Percentiles rank a stretch among this genome's conserved stretches.
These are phyloP conservation scores for Saccharomyces hybrid DNA, from an alignment of 1,139 yeast genomes.

Conservation along the genomic window DNA sequence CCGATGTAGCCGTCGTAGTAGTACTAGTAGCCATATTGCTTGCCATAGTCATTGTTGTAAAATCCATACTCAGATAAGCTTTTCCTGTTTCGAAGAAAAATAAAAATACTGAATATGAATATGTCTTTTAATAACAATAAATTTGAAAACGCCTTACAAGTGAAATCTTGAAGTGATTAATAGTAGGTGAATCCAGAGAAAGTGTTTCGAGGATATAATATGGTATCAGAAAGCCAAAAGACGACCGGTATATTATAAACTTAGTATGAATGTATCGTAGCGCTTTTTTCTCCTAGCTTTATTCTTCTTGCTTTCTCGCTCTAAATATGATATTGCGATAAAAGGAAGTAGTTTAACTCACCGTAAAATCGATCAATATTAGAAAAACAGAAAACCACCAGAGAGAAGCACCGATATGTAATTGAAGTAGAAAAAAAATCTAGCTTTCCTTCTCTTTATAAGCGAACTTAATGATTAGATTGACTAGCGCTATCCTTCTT, in stretches of 20 bases:
- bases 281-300: not conserved
- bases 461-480: not conserved
- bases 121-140: constrained; percentile 1
- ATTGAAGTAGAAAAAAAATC: not conserved
- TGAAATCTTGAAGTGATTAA: not conserved
- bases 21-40: not conserved
- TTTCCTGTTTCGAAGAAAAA: not conserved
- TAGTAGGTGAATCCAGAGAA: not conserved
- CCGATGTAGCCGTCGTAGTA: not conserved
- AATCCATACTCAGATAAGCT: constrained; percentile 1
- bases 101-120: not conserved
- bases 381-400: not conserved
- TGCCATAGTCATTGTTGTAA: constrained; percentile 6
- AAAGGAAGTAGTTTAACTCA: not conserved
- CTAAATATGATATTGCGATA: not conserved
- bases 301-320: not conserved
- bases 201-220: not conserved
- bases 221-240: not conserved
- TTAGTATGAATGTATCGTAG: not conserved
- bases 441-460: not conserved
- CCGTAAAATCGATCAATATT: not conserved
- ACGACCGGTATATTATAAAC: not conserved
- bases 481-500: not conserved
- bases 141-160: not conserved
- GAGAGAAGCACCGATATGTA: not conserved